Evolutionary conservation across 1,139 yeast species (phyloP).

Genomic region (Yamadazyma buinensis): DNA sequence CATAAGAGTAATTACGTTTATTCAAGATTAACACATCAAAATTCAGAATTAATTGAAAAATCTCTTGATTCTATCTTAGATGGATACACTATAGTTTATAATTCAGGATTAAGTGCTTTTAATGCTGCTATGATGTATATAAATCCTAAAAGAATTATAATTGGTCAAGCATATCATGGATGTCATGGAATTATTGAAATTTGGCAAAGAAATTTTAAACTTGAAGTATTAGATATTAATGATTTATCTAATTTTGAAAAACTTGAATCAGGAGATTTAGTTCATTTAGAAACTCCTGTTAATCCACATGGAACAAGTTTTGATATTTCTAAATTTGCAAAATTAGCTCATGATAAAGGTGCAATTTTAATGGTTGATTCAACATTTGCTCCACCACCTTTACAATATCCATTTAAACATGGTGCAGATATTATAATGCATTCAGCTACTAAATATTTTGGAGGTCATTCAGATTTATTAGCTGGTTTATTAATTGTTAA

Average conservation of each 20-base stretch:
- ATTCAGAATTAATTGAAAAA: slow-evolving; percentile 62
- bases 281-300: slow-evolving; percentile 84
- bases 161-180: slow-evolving; percentile 86
- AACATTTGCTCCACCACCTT: slow-evolving; percentile 92
- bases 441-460: slow-evolving; percentile 88
- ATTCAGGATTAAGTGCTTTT: slow-evolving; percentile 80
- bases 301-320: slow-evolving; percentile 77
- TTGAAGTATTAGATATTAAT: slow-evolving; percentile 43
- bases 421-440: slow-evolving; percentile 87
- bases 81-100: slow-evolving; percentile 60
- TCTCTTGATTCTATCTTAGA: slow-evolving; percentile 57
- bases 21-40: slow-evolving; percentile 74
- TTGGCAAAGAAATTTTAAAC: slow-evolving; percentile 56
- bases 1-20: slow-evolving; percentile 37
- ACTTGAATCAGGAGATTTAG: slow-evolving; percentile 64
- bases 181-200: slow-evolving; percentile 66
- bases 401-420: slow-evolving; percentile 72
- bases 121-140: slow-evolving; percentile 67
- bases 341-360: slow-evolving; percentile 52
- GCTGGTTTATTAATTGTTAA: slow-evolving; percentile 76
- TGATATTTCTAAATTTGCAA: slow-evolving; percentile 50
- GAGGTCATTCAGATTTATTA: slow-evolving; percentile 89
- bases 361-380: slow-evolving; percentile 75
- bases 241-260: slow-evolving; percentile 44
- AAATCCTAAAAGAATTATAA: slow-evolving; percentile 71